Conservation (phyloP, 1,139 yeast species). For the Diutina sp. region DNA sequence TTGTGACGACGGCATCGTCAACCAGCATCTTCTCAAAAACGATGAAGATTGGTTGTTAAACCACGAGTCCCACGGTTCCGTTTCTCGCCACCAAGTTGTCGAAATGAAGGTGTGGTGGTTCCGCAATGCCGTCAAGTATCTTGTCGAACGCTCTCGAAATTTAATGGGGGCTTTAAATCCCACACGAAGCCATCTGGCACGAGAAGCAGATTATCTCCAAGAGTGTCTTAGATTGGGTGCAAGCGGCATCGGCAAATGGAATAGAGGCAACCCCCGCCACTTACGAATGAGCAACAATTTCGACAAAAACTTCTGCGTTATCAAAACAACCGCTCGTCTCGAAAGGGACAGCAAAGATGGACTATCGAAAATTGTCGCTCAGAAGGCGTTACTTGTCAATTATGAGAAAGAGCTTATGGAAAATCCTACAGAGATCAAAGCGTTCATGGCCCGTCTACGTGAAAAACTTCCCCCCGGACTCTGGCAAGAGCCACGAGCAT, state of each 20-base stretch:
- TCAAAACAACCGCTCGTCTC: neutral
- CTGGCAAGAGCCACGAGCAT: neutral
- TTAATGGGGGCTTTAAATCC: neutral
- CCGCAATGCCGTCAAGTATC: neutral
- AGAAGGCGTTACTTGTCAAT: neutral
- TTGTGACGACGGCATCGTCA: neutral
- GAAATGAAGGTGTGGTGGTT: neutral
- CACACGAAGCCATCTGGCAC: neutral
- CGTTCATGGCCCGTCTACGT: neutral
- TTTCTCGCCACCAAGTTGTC: neutral
- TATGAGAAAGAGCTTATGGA: neutral
- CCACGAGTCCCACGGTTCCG: neutral
- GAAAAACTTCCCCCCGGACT: neutral
- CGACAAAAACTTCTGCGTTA: neutral
- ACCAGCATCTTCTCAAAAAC: neutral
- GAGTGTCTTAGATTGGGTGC: neutral
- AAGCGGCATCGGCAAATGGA: neutral
- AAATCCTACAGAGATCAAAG: neutral
- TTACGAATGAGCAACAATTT: neutral
- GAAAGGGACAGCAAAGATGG: neutral
- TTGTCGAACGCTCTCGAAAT: neutral
- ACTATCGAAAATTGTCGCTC: neutral
- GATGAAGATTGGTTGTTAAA: neutral
- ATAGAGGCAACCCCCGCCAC: neutral
- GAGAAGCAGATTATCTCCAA: neutral